Percentiles rank a stretch among this genome's conserved stretches.
Conservation (phyloP, 306 rosid species). For the Malus sylvestris region DNA sequence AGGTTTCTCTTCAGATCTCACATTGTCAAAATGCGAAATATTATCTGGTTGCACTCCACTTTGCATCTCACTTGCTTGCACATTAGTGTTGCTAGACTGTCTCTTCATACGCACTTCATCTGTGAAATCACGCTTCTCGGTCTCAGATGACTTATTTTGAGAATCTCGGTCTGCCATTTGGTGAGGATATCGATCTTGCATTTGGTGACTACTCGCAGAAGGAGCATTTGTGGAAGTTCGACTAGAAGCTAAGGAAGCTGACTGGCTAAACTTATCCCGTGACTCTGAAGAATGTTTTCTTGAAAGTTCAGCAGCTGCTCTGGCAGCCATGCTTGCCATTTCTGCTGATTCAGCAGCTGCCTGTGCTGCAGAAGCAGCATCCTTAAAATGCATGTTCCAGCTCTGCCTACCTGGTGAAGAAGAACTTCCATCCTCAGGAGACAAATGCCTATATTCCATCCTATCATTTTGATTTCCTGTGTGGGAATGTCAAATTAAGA, state of each 20-base stretch:
- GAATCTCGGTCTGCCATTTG: constrained; percentile 28
- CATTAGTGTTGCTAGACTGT: constrained; percentile 29
- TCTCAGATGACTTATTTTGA: constrained; percentile 34
- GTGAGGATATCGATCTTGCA: constrained; percentile 34
- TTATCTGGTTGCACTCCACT: constrained; percentile 27
- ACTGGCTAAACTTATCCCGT: constrained; percentile 20
- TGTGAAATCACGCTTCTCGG: constrained; percentile 21
- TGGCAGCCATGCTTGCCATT: constrained; percentile 85
- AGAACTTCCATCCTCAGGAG: constrained; percentile 37
- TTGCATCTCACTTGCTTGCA: constrained; percentile 26
- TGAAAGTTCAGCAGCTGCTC: constrained; percentile 98
- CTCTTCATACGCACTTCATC: constrained; percentile 25
- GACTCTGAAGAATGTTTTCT: constrained; percentile 56
- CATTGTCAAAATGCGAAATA: constrained; percentile 30
- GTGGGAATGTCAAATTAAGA: constrained; percentile 8
- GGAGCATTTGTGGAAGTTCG: constrained; percentile 21
- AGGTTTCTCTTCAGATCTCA: constrained; percentile 29
- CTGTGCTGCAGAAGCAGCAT: constrained; percentile 94
- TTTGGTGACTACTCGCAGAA: constrained; percentile 27
- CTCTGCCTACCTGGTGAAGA: constrained; percentile 33
- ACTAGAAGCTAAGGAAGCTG: constrained; percentile 32
- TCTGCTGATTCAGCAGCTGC: constrained; percentile 99
- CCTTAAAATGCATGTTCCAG: constrained; percentile 78
- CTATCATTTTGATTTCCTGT: constrained; percentile 37
- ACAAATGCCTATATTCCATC: constrained; percentile 28